A percentile compares a stretch with the other conserved stretches of the same genome.
Conservation (phyloP, 2,329 filamentous ascomycete species). For the Nemania diffusa region DNA sequence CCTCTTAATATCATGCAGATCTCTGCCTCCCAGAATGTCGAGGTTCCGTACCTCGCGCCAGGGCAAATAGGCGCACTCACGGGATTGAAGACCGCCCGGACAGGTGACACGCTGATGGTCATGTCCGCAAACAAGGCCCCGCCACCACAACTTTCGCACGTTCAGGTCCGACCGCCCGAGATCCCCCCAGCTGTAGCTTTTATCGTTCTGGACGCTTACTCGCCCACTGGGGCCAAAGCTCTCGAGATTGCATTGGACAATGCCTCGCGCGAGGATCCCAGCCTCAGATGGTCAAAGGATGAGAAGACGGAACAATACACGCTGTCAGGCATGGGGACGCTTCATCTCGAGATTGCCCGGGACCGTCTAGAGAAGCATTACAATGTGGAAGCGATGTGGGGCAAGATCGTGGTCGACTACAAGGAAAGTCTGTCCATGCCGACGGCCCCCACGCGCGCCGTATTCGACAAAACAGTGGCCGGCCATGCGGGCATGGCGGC, state of each 20-base stretch:
- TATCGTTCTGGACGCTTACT: conserved; percentile 86
- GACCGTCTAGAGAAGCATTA: conserved; percentile 90
- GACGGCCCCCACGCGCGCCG: conserved; percentile 66
- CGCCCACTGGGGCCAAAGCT: conserved; percentile 80
- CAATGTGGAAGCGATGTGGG: conserved; percentile 87
- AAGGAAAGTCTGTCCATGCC: conserved; percentile 78
- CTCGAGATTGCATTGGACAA: conserved; percentile 80
- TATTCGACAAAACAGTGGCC: conserved; percentile 82
- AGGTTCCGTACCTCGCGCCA: conserved; percentile 80
- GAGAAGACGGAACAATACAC: conserved; percentile 94
- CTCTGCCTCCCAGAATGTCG: conserved; percentile 86
- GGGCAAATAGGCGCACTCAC: conserved; percentile 95
- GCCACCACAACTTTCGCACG: conserved; percentile 72
- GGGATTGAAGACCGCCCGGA: conserved; percentile 89
- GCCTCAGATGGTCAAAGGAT: conserved; percentile 83
- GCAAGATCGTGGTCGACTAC: conserved; percentile 94
- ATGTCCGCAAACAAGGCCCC: conserved; percentile 72
- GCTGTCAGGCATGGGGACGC: conserved; percentile 93
- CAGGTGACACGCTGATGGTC: conserved; percentile 89
- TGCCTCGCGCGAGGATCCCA: conserved; percentile 90
- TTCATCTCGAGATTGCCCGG: conserved; percentile 92
- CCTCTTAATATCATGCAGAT: conserved; percentile 87
- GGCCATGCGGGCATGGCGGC: conserved; percentile 82
- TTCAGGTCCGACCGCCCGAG: conserved; percentile 87
- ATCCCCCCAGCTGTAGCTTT: conserved; percentile 97